Conservation (phyloP, 2,329 filamentous ascomycete species). For the Tolypocladium album region DNA sequence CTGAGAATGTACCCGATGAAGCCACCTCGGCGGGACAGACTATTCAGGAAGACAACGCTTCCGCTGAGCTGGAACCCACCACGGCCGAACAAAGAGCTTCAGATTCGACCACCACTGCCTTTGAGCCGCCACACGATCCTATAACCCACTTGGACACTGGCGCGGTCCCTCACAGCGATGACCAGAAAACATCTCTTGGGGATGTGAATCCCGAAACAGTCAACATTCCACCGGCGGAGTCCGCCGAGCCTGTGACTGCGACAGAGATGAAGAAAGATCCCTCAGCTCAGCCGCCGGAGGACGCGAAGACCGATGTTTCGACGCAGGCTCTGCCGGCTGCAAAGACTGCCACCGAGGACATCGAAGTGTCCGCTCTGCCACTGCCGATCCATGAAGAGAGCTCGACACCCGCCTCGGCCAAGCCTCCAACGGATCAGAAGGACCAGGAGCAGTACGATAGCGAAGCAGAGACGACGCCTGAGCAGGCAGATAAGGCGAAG, state of each 20-base stretch:
- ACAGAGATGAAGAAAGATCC: conserved; percentile 4
- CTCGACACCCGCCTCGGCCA: not conserved
- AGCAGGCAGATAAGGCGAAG: conserved; percentile 17
- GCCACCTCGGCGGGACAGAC: not conserved
- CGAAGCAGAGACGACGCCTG: conserved; percentile 15
- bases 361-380: conserved; percentile 4
- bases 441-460: conserved; percentile 6
- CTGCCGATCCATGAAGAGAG: not conserved
- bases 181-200: conserved; percentile 1
- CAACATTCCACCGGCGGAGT: conserved; percentile 7
- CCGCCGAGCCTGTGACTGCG: conserved; percentile 6
- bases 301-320: conserved; percentile 6
- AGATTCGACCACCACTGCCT: not conserved
- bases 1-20: not conserved
- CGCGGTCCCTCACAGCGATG: conserved; percentile 1
- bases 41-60: not conserved
- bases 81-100: not conserved
- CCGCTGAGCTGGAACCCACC: not conserved
- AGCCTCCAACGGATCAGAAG: not conserved
- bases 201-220: conserved; percentile 7
- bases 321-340: conserved; percentile 15
- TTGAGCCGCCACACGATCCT: not conserved
- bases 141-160: not conserved
- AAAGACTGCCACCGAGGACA: conserved; percentile 7
- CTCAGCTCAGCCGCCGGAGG: conserved; percentile 10